phyloP scores from a whole-genome alignment of 306 rosid species.

The Abrus precatorius region DNA sequence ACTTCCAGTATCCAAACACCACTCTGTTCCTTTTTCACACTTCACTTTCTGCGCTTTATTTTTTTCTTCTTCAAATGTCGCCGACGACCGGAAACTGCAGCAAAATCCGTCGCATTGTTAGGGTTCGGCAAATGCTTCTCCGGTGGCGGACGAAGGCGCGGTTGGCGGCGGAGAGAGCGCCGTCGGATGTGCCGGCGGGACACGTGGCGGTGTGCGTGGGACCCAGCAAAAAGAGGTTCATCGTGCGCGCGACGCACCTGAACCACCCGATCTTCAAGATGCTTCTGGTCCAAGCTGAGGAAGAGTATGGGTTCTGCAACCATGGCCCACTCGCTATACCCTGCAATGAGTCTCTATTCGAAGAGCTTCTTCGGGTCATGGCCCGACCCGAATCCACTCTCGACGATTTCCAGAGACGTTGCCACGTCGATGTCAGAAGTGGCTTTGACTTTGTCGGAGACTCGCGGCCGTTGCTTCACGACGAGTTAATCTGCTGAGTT shows the following conservation, averaged over 20 bases:
- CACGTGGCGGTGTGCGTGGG: slow-evolving; percentile 93
- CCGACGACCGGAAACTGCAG: slow-evolving; percentile 59
- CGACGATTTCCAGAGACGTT: slow-evolving; percentile 61
- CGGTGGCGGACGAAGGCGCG: slow-evolving; percentile 78
- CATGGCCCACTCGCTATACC: slow-evolving; percentile 83
- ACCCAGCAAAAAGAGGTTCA: slow-evolving; percentile 63
- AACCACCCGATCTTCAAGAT: slow-evolving; percentile 90
- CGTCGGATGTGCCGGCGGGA: slow-evolving; percentile 80
- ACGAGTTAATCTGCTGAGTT: slow-evolving; percentile 56
- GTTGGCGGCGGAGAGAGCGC: slow-evolving; percentile 28
- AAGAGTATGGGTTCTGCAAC: slow-evolving; percentile 90
- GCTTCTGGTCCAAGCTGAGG: slow-evolving; percentile 84
- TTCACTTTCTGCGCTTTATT: not conserved
- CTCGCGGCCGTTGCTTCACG: slow-evolving; percentile 83
- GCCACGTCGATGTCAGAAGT: slow-evolving; percentile 67
- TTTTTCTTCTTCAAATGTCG: slow-evolving; percentile 47
- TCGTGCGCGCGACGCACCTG: slow-evolving; percentile 77
- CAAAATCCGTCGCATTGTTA: slow-evolving; percentile 83
- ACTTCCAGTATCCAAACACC: not conserved
- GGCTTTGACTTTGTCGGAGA: slow-evolving; percentile 53
- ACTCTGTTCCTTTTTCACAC: slow-evolving; percentile 21
- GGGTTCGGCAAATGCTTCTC: slow-evolving; percentile 86
- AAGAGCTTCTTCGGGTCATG: slow-evolving; percentile 68
- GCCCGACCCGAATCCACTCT: slow-evolving; percentile 54
- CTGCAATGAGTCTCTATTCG: slow-evolving; percentile 80